Conservation (phyloP, 208 protist species). For the Tritrichomonas musculus region DNA sequence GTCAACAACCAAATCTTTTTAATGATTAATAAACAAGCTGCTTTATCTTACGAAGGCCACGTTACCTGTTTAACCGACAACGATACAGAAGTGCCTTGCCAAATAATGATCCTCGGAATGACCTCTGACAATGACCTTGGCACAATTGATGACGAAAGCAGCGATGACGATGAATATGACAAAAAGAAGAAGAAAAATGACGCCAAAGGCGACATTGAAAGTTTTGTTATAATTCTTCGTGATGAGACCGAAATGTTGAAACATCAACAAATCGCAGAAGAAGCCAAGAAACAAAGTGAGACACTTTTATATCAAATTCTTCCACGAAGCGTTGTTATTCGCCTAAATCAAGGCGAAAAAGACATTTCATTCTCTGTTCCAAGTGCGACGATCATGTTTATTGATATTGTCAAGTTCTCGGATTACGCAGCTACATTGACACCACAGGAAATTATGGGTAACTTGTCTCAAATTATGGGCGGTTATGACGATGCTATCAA, state of each 20-base stretch:
- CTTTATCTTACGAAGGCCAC: background rate
- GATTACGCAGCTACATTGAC: background rate
- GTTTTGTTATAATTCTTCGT: background rate
- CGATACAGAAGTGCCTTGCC: background rate
- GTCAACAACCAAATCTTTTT: background rate
- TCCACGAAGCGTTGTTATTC: background rate
- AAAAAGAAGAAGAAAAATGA: background rate
- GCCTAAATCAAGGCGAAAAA: background rate
- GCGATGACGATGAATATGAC: too few relatives aligned
- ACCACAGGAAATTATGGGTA: background rate
- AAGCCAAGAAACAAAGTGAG: background rate
- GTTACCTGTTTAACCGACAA: background rate
- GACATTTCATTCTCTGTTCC: background rate
- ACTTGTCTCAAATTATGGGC: background rate
- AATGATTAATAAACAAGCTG: background rate
- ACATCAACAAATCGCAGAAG: background rate
- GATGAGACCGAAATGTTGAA: background rate
- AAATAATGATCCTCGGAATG: background rate
- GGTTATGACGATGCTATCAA: background rate
- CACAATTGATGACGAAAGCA: too few relatives aligned
- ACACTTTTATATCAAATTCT: background rate
- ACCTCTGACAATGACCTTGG: too few relatives aligned
- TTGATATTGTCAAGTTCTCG: conserved; percentile 11
- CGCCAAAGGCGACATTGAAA: background rate
- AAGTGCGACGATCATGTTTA: background rate